Evolutionary conservation across 2,329 filamentous ascomycete genomes (phyloP).

Genomic region (Colletotrichum sp.): DNA sequence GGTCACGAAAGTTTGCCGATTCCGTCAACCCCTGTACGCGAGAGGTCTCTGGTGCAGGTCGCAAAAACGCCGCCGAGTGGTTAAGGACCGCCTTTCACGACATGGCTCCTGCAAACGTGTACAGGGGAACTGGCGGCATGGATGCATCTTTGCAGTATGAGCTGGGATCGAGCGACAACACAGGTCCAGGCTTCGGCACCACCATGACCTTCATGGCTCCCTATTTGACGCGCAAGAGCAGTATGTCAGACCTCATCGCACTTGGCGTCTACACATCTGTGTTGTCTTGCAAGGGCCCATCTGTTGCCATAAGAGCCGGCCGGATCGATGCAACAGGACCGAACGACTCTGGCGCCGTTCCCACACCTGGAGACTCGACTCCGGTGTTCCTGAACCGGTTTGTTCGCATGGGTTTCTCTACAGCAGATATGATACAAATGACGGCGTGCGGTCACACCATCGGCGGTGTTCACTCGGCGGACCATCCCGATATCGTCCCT

Average conservation of each 20-base stretch:
- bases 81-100: conserved; percentile 67
- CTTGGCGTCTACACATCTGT: conserved; percentile 63
- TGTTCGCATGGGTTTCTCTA: conserved; percentile 60
- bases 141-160: conserved; percentile 68
- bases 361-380: conserved; percentile 60
- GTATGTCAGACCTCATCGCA: conserved; percentile 63
- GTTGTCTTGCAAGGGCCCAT: conserved; percentile 62
- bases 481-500: conserved; percentile 59
- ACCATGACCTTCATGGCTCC: conserved; percentile 59
- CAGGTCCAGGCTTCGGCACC: conserved; percentile 58
- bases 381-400: conserved; percentile 60
- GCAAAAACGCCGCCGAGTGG: conserved; percentile 66
- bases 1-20: conserved; percentile 59
- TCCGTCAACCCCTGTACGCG: conserved; percentile 62
- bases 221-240: conserved; percentile 55
- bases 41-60: conserved; percentile 56
- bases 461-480: conserved; percentile 60
- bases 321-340: conserved; percentile 56
- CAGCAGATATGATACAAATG: conserved; percentile 63
- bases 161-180: conserved; percentile 56
- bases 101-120: conserved; percentile 59
- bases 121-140: conserved; percentile 54
- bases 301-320: conserved; percentile 57
- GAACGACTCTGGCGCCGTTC: conserved; percentile 53
- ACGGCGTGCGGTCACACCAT: conserved; percentile 67